Evolutionary conservation across 352 stramenopile genomes (phyloP).

Genomic region (Pythium scleroteichum): DNA sequence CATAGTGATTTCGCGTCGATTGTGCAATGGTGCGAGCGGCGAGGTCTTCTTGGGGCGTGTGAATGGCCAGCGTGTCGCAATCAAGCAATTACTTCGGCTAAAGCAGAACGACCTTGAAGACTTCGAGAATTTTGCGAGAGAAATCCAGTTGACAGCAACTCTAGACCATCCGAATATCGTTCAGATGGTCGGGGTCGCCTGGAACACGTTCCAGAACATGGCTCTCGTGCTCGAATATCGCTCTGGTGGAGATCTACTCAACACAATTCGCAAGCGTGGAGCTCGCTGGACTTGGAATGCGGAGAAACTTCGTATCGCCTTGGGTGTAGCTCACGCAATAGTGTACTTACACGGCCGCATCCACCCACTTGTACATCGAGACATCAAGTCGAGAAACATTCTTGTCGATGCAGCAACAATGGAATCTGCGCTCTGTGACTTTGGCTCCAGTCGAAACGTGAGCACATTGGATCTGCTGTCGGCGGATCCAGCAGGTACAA

Average conservation of each 20-base stretch:
- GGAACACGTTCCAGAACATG: constrained; percentile 62
- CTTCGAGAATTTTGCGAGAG: constrained; percentile 52
- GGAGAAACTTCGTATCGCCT: constrained; percentile 51
- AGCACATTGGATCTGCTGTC: constrained; percentile 25
- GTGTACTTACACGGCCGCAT: constrained; percentile 48
- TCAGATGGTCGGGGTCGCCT: constrained; percentile 53
- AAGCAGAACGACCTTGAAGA: constrained; percentile 47
- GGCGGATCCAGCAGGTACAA: constrained; percentile 31
- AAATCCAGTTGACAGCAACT: constrained; percentile 55
- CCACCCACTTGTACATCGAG: constrained; percentile 47
- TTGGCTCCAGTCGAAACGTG: constrained; percentile 38
- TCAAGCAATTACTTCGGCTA: constrained; percentile 45
- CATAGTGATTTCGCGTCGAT: constrained; percentile 40
- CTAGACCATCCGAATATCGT: constrained; percentile 63
- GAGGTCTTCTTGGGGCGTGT: constrained; percentile 49
- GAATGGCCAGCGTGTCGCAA: constrained; percentile 35
- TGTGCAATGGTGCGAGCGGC: constrained; percentile 35
- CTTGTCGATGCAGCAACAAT: constrained; percentile 39
- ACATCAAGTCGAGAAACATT: constrained; percentile 58
- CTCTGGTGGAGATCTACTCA: constrained; percentile 43
- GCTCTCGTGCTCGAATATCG: constrained; percentile 49
- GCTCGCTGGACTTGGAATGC: constrained; percentile 39
- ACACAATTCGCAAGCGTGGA: constrained; percentile 27
- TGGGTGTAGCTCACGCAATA: constrained; percentile 42
- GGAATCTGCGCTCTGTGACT: constrained; percentile 51